phyloP scores from a whole-genome alignment of 1,284 basidiomycete species.

The Singerocomus rubriflavus region DNA sequence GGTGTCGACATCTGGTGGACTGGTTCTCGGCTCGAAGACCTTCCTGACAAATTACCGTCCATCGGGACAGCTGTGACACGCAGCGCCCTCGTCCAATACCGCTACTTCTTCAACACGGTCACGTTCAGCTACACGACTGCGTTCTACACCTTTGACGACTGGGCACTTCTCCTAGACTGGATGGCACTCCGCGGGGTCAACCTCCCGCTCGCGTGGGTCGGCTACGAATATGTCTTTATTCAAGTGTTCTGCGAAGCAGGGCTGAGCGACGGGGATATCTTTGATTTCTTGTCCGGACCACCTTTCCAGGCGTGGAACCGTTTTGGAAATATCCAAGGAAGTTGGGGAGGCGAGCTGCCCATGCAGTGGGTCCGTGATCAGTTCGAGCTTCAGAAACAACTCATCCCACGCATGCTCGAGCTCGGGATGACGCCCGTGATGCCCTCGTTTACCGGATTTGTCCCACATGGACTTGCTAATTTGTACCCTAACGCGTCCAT shows the following conservation, averaged over 20 bases:
- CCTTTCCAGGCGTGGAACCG: conserved; percentile 45
- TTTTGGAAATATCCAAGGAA: conserved; percentile 43
- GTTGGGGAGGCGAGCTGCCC: conserved; percentile 38
- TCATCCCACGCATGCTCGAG: conserved; percentile 41
- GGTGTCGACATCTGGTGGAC: conserved; percentile 45
- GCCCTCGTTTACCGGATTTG: conserved; percentile 44
- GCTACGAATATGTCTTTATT: conserved; percentile 40
- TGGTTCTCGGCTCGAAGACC: conserved; percentile 36
- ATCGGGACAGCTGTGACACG: conserved; percentile 33
- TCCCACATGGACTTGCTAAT: conserved; percentile 35
- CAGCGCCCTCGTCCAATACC: conserved; percentile 38
- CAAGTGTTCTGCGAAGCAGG: conserved; percentile 41
- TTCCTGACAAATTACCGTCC: conserved; percentile 32
- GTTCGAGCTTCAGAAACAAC: conserved; percentile 37
- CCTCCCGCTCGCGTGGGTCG: conserved; percentile 43
- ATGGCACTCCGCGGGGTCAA: conserved; percentile 44
- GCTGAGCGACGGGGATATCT: conserved; percentile 36
- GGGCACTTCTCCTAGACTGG: conserved; percentile 46
- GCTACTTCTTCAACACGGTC: conserved; percentile 44
- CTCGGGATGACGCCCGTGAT: conserved; percentile 46
- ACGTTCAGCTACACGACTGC: conserved; percentile 43
- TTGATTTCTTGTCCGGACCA: conserved; percentile 39
- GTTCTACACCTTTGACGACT: conserved; percentile 42
- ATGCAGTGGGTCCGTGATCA: conserved; percentile 41
- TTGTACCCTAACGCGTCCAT: conserved; percentile 40